Conservation (phyloP, 176 grass and related monocot species). For the Juncus inflexus region DNA sequence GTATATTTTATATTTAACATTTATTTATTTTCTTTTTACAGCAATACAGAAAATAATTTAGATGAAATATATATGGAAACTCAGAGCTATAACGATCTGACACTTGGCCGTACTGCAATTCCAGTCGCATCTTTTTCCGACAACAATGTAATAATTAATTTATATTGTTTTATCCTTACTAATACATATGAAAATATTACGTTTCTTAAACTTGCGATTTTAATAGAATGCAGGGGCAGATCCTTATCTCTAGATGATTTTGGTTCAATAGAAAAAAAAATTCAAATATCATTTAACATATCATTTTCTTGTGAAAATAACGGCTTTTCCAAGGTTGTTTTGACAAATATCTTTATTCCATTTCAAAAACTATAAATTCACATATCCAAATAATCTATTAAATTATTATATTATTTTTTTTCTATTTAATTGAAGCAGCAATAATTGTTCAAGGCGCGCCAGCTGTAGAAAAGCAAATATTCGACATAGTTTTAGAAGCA, state of each 20-base stretch:
- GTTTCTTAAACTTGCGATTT: too few species aligned
- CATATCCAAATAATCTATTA: background rate
- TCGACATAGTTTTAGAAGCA: conserved; percentile 86
- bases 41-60: conserved; percentile 66
- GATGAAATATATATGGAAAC: conserved; percentile 72
- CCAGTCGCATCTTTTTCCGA: conserved; percentile 61
- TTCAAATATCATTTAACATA: conserved; percentile 73
- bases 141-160: conserved; percentile 52
- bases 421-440: conserved; percentile 37
- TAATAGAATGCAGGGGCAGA: conserved; percentile 47
- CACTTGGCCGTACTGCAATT: conserved; percentile 61
- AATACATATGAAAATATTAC: background rate
- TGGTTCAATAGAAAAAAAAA: conserved; percentile 53
- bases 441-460: conserved; percentile 58
- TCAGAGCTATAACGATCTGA: conserved; percentile 53
- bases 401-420: background rate
- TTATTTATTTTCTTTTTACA: conserved; percentile 34
- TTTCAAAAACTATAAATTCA: background rate
- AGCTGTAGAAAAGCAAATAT: conserved; percentile 90
- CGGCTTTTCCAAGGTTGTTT: conserved; percentile 62
- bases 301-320: conserved; percentile 48
- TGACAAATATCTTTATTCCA: background rate
- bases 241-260: conserved; percentile 78
- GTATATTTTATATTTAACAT: background rate
- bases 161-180: background rate